Base-by-base conservation (phyloP, 2,329 filamentous ascomycete species). In the Epichloe coenophiala region DNA sequence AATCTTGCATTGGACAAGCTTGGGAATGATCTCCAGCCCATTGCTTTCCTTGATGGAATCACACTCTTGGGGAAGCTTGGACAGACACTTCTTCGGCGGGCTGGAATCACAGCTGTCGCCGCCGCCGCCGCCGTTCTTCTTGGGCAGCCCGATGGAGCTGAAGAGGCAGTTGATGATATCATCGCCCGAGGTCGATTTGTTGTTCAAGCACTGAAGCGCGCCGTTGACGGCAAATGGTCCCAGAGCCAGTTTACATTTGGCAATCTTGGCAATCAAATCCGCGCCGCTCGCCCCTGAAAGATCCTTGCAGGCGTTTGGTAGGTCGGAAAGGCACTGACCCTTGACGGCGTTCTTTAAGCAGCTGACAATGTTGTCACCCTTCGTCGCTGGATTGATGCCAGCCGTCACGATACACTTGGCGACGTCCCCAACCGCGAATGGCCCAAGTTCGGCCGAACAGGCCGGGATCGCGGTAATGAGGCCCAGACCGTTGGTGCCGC, bases 1-100 rank as follows among this genome's bases (percentile, higher is more conserved):
- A 35, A 36, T 13, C 17, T 40, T 40, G 33, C 54, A 57, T 5
- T 33, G 9, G 12, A 47, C 27, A 3, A 55, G 15, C 8, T 23
- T 19, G 27, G 27, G 13, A n/a, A 48, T 23, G 13, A 57, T 39
- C 2, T 31, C 35, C 2, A 46, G n/a, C 12, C 50, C 54, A 5
- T 52, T 49, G 48, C 31, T 21, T 19, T 27, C 31, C 3, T 17
- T 23, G 2, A 57, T 48, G 15, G 17, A 13, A 8, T 8, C 12
- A 41, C 55, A 57, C 3, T 38, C 47, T 3, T 7, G 1, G 1
- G 56, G 52, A 8, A 58, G 48, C 31, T 35, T 13, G 3, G 42
- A 43, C 15, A 50, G 40, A 44, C 51, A 51, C 17, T 23, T 44
- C 13, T 35, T 13, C 3, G 41, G n/a, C 17, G 39, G 4, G 21